These are phyloP conservation scores for Rhodotorula sp. DNA, from an alignment of 1,284 basidiomycete species.

Conservation along the genomic window DNA sequence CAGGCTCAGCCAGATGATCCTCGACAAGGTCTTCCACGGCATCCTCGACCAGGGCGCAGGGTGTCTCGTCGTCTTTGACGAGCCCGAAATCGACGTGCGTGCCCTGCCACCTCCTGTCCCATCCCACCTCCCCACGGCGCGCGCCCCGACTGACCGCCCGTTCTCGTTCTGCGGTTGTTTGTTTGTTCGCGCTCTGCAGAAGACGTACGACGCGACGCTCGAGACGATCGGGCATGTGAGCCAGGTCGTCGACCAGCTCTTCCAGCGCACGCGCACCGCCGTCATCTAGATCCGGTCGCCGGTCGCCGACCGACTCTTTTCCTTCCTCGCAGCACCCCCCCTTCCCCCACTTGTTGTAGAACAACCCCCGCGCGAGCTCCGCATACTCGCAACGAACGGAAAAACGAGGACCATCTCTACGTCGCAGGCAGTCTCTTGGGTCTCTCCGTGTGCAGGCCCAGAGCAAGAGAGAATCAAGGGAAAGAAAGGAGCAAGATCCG, in stretches of 20 bases:
- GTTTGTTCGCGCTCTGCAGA: slow-evolving; percentile 54
- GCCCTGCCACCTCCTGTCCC: not conserved
- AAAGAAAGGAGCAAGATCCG: too few relatives aligned
- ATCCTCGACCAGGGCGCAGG: slow-evolving; percentile 94
- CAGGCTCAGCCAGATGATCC: slow-evolving; percentile 94
- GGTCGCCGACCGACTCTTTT: too few relatives aligned
- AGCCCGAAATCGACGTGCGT: slow-evolving; percentile 68
- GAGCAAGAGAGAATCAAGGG: too few relatives aligned
- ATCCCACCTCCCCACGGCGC: not conserved
- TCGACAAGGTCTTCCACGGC: slow-evolving; percentile 91
- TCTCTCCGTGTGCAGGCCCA: not conserved
- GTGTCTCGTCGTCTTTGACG: slow-evolving; percentile 85
- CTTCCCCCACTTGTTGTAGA: too few relatives aligned
- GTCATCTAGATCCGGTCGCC: slow-evolving; percentile 6
- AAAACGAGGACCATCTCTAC: too few relatives aligned
- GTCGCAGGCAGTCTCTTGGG: not conserved
- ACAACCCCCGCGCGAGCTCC: not conserved
- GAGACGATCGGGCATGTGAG: slow-evolving; percentile 85
- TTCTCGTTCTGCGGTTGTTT: not conserved
- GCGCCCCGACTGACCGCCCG: not conserved
- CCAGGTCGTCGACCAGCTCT: slow-evolving; percentile 87
- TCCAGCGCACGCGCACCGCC: slow-evolving; percentile 58
- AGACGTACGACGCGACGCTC: slow-evolving; percentile 81
- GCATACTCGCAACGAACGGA: not conserved
- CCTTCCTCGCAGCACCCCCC: too few relatives aligned